These are phyloP conservation scores for Lagenidium sp. DNA, from an alignment of 352 stramenopile genomes.

Conservation along the genomic window DNA sequence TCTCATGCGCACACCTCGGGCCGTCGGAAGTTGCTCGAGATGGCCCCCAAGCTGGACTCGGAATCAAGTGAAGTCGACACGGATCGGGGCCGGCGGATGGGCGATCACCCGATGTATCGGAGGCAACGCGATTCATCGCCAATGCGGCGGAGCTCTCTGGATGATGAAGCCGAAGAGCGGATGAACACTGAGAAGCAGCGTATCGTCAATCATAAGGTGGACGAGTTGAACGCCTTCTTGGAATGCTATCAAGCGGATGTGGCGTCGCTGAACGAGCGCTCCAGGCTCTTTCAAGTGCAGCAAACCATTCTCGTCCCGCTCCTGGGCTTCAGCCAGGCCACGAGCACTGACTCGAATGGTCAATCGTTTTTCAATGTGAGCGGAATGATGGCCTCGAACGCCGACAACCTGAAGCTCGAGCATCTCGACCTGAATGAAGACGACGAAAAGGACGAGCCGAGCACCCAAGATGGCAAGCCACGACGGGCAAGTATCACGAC, in stretches of 20 bases:
- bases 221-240: conserved; percentile 23
- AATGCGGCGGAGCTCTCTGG: conserved; percentile 7
- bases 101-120: background rate
- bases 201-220: too few species aligned
- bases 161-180: background rate
- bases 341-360: conserved; percentile 3
- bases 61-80: background rate
- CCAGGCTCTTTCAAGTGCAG: conserved; percentile 19
- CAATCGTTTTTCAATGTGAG: conserved; percentile 12
- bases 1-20: too few species aligned
- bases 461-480: background rate
- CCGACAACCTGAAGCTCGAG: conserved; percentile 15
- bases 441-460: background rate
- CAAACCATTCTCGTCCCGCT: conserved; percentile 20
- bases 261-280: conserved; percentile 15
- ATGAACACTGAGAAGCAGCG: conserved; percentile 1
- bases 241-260: conserved; percentile 20
- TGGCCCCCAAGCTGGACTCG: too few species aligned
- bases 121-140: conserved; percentile 8
- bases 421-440: conserved; percentile 11
- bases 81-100: background rate
- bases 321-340: conserved; percentile 13
- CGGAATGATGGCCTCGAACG: background rate
- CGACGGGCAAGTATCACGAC: background rate
- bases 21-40: conserved; percentile 6